These are phyloP conservation scores for Veloporphyrellus conicus DNA, from an alignment of 1,284 basidiomycete genomes.

Conservation along the genomic window DNA sequence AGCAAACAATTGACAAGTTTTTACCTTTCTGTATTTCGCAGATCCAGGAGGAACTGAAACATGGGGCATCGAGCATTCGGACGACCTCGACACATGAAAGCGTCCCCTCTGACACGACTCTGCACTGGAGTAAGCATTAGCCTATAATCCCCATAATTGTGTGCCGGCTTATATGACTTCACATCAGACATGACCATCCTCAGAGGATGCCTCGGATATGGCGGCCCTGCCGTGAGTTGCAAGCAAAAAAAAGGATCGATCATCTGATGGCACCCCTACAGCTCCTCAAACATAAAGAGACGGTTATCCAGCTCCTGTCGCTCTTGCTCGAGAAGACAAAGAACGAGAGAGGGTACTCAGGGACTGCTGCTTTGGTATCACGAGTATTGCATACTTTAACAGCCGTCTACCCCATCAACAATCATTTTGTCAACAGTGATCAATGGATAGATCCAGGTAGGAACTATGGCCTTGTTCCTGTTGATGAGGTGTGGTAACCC, in stretches of 20 bases:
- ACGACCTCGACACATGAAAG: slow-evolving; percentile 85
- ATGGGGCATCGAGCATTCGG: slow-evolving; percentile 88
- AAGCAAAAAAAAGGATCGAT: not conserved
- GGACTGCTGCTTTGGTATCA: slow-evolving; percentile 76
- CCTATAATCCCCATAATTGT: slow-evolving; percentile 1
- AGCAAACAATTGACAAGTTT: slow-evolving; percentile 76
- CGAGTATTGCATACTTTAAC: slow-evolving; percentile 76
- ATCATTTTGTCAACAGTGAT: slow-evolving; percentile 79
- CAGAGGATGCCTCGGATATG: slow-evolving; percentile 73
- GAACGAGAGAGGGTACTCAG: slow-evolving; percentile 86
- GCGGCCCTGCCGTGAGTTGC: slow-evolving; percentile 54
- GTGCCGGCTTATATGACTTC: slow-evolving; percentile 7
- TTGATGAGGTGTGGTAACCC: not conserved
- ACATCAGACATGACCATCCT: slow-evolving; percentile 69
- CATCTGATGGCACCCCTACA: slow-evolving; percentile 29
- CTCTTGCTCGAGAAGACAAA: slow-evolving; percentile 77
- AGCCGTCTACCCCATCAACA: slow-evolving; percentile 77
- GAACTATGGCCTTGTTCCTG: slow-evolving; percentile 17
- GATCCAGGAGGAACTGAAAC: slow-evolving; percentile 81
- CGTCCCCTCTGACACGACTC: slow-evolving; percentile 82
- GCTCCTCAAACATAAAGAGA: slow-evolving; percentile 68
- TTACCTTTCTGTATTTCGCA: slow-evolving; percentile 77
- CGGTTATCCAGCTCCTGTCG: slow-evolving; percentile 66
- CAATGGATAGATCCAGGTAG: slow-evolving; percentile 76
- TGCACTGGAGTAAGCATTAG: slow-evolving; percentile 83